Conservation (phyloP, 2,329 filamentous ascomycete genomes). For the Knoxdaviesia proteae region DNA sequence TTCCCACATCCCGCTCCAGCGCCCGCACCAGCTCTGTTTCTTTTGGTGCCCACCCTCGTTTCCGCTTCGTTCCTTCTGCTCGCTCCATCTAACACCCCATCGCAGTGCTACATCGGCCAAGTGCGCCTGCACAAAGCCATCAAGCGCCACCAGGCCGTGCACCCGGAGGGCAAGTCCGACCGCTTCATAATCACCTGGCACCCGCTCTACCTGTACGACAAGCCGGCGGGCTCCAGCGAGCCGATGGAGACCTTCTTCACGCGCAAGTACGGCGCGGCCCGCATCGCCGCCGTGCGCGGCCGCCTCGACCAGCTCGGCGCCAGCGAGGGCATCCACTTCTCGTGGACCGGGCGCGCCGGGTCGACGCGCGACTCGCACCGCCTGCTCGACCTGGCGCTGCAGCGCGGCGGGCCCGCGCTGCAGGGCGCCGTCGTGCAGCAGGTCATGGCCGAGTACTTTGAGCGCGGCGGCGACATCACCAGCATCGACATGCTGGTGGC, state of each 20-base stretch:
- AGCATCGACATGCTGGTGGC: slow-evolving; percentile 27
- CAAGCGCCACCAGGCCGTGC: slow-evolving; percentile 34
- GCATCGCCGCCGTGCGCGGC: slow-evolving; percentile 32
- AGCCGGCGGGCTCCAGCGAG: slow-evolving; percentile 20
- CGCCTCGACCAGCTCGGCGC: slow-evolving; percentile 37
- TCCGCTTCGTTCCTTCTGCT: background rate
- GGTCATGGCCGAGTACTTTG: slow-evolving; percentile 46
- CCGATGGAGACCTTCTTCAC: slow-evolving; percentile 31
- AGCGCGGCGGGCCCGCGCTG: slow-evolving; percentile 16
- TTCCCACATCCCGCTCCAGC: too few species aligned
- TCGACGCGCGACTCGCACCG: slow-evolving; percentile 66
- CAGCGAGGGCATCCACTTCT: slow-evolving; percentile 51
- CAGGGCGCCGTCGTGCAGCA: slow-evolving; percentile 40
- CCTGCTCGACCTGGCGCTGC: slow-evolving; percentile 46
- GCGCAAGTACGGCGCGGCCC: slow-evolving; percentile 44
- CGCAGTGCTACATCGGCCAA: slow-evolving; percentile 55
- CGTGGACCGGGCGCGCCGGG: slow-evolving; percentile 48
- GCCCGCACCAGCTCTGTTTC: too few species aligned
- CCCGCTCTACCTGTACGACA: slow-evolving; percentile 59
- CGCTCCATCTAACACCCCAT: slow-evolving; percentile 1
- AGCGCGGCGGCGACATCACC: slow-evolving; percentile 43
- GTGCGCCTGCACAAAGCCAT: slow-evolving; percentile 57
- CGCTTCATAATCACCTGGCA: slow-evolving; percentile 56
- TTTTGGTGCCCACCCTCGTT: too few species aligned
- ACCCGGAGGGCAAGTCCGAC: slow-evolving; percentile 25